Evolutionary conservation across 2,329 filamentous ascomycete species (phyloP).

Genomic region (Lachnellula willkommii): DNA sequence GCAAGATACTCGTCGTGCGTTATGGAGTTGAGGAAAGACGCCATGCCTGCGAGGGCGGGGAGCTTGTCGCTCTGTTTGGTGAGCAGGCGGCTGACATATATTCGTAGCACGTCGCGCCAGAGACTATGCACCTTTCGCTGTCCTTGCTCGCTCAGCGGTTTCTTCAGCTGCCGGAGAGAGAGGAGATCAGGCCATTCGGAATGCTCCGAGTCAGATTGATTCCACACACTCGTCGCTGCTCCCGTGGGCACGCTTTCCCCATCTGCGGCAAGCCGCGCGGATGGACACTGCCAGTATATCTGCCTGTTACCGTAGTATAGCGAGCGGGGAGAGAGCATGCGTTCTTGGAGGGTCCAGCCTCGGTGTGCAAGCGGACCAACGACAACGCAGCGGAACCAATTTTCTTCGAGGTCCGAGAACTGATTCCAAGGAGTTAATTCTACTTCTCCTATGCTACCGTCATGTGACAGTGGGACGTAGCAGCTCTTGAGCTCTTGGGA

Average conservation of each 20-base stretch:
- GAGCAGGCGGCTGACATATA: background rate
- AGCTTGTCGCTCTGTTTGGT: conserved; percentile 4
- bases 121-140: background rate
- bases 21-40: background rate
- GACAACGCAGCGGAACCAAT: conserved; percentile 4
- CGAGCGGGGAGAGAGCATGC: background rate
- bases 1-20: conserved; percentile 8
- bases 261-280: conserved; percentile 1
- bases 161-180: background rate
- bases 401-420: conserved; percentile 9
- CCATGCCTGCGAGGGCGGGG: conserved; percentile 8
- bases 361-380: background rate
- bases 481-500: too few relatives aligned
- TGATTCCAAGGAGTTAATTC: background rate
- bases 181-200: conserved; percentile 6
- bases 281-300: conserved; percentile 3
- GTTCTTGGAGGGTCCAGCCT: conserved; percentile 3
- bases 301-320: conserved; percentile 1
- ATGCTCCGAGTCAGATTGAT: background rate
- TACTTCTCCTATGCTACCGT: too few relatives aligned
- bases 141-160: background rate
- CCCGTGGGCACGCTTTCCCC: background rate
- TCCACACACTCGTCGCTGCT: background rate
- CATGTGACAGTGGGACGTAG: too few relatives aligned
- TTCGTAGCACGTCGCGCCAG: conserved; percentile 2